Evolutionary conservation across 192 early-diverging fungal genomes (phyloP), one percentile per base, ranked within the genome.

Genomic region (Spizellomyces sp.): DNA sequence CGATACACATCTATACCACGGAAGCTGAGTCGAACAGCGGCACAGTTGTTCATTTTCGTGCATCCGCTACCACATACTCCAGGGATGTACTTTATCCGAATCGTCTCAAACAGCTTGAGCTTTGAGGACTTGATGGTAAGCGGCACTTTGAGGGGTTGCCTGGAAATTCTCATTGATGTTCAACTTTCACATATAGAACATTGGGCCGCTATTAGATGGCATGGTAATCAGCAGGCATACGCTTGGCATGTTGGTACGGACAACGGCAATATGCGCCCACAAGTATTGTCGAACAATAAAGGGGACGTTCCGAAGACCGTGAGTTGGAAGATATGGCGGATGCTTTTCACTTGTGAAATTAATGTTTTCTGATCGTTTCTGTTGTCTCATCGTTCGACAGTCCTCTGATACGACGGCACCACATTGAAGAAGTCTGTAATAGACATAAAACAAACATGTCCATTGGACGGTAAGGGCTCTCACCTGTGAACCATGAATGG

Each of bases 131-230:
- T 54, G 42, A 21, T 67, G 27, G 48, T 45, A 43, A 41, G 43
- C 5, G 43, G 9, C 5, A 27, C 17, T 54, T 2, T 2, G 50
- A 54, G 50, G 12, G 12, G 14, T 54, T 54, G 2, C 12, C 4
- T 4, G 4, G 4, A n/a, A n/a, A 54, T n/a, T 4, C 12, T 54
- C 4, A 12, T 12, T 54, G 4, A 12, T 54, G 50, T 10, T n/a
- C 48, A 52, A 52, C 4, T 12, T 19, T 54, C 3, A 3, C 27
- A 36, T 2, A 36, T 44, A 75, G 74, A 58, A 27, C 4, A 75
- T 89, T 75, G 92, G 92, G 10, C 92, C 92, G 1, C 67, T 94
- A 14, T 74, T 83, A 8, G 90, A 93, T 79, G 91, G 90, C 22
- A 89, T 89, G 84, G 74, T 92, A 6, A 82, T 93, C 4, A 87